phyloP scores from a whole-genome alignment of 768 basidiomycete species.

The Tylopilus rubrobrunneus region DNA sequence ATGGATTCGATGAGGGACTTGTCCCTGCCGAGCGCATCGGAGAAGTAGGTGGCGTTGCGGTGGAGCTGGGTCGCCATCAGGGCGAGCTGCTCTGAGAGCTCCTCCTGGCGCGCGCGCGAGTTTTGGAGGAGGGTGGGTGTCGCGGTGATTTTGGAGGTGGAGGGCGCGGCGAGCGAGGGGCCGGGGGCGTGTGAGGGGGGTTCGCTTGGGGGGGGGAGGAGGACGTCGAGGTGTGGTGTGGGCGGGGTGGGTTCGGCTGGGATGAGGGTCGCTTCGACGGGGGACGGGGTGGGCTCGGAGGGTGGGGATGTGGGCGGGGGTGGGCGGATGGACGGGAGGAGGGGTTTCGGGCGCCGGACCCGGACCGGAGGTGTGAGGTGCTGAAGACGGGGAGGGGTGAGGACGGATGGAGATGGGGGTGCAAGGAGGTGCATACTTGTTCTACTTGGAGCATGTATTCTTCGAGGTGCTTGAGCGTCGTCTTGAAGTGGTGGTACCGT shows the following conservation, averaged over 20 bases:
- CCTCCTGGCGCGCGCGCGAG: constrained; percentile 64
- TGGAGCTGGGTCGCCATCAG: constrained; percentile 88
- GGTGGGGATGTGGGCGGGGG: constrained; percentile 27
- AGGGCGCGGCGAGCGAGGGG: constrained; percentile 22
- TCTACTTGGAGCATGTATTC: constrained; percentile 47
- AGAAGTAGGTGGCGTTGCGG: constrained; percentile 77
- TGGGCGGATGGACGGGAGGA: constrained; percentile 53
- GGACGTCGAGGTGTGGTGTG: constrained; percentile 24
- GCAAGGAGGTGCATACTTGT: constrained; percentile 36
- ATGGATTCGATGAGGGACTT: constrained; percentile 64
- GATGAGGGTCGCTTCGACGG: constrained; percentile 20
- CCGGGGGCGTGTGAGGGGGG: neutral
- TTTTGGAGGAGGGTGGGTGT: constrained; percentile 45
- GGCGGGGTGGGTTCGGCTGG: constrained; percentile 22
- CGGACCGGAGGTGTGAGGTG: constrained; percentile 37
- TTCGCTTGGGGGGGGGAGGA: constrained; percentile 27
- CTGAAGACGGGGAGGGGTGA: constrained; percentile 30
- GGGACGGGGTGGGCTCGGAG: constrained; percentile 2
- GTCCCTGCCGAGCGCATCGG: constrained; percentile 68
- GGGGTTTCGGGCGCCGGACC: constrained; percentile 38
- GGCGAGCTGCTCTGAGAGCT: constrained; percentile 70
- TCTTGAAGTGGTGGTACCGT: constrained; percentile 44
- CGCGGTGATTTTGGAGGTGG: constrained; percentile 33
- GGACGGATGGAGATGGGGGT: neutral
- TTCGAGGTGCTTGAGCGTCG: constrained; percentile 55